Base-by-base conservation (phyloP, 2,329 filamentous ascomycete genomes). In the Xylaria digitata region DNA sequence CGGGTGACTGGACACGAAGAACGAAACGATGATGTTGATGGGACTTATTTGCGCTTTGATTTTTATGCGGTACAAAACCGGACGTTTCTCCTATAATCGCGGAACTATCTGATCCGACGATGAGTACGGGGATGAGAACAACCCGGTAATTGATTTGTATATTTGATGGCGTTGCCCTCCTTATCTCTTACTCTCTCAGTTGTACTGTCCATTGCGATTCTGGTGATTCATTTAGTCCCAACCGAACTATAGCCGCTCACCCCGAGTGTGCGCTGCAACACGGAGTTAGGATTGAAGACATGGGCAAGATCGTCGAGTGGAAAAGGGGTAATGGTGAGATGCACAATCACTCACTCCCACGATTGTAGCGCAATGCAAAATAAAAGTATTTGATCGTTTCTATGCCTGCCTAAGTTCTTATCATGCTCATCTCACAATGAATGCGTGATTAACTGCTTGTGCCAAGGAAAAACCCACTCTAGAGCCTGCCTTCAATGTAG, bases 11-110 rank as follows among this genome's bases (percentile, higher is more conserved):
- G 73, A 75, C 63, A 75, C 63, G 74, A 76, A 72, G 73, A 72
- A 76, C 73, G 75, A 76, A 70, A 70, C 73, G 63, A 76, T 55
- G 75, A 76, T 74, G 72, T 74, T 65, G 73, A 73, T 30, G 63
- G 65, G 65, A 62, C 26, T 32, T 45, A 58, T 63, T 65, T 58
- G 61, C 21, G 53, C 54, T 23, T 62, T 64, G 43, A 45, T 53
- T 64, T 52, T 48, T 26, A 56, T 26, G 34, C 19, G 43, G 21
- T 52, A 56, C 32, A 19, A 26, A 57, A 54, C 52, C 15, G 45
- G 49, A 49, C 32, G 8, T 67, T 52, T 21, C 26, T 61, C 21
- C 49, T 26, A 23, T 43, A 30, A 49, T 52, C n/a, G 48, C 37
- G 45, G 45, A 61, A 37, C 37, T 45, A 19, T 52, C 46, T 53